Conservation (phyloP, 306 rosid genomes). For the Echinosophora koreensis region DNA sequence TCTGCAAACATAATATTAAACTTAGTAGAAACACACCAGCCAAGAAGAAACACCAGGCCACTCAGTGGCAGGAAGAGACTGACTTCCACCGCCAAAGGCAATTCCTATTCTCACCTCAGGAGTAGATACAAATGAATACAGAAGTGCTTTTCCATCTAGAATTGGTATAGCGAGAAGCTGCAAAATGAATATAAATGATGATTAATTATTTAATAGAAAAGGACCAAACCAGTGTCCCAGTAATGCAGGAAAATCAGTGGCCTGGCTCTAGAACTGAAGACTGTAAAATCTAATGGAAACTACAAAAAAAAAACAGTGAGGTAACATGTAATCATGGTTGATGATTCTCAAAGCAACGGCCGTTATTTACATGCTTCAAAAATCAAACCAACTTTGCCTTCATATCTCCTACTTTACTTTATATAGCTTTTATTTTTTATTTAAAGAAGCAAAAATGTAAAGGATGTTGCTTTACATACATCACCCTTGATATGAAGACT, state of each 20-base stretch:
- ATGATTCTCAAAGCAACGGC: slow-evolving; percentile 8
- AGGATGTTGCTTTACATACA: slow-evolving; percentile 64
- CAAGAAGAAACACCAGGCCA: slow-evolving; percentile 94
- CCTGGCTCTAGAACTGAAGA: slow-evolving; percentile 4
- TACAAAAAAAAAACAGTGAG: background rate
- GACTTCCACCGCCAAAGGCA: slow-evolving; percentile 98
- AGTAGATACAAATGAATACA: slow-evolving; percentile 80
- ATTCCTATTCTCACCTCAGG: slow-evolving; percentile 95
- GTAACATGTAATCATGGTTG: slow-evolving; percentile 6
- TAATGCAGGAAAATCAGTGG: slow-evolving; percentile 11
- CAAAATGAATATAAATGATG: slow-evolving; percentile 45
- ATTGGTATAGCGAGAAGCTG: slow-evolving; percentile 87
- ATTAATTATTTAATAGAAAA: slow-evolving; percentile 33
- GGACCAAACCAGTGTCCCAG: slow-evolving; percentile 23
- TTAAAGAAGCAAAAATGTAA: slow-evolving; percentile 33
- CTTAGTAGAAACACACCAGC: slow-evolving; percentile 67
- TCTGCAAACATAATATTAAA: slow-evolving; percentile 17
- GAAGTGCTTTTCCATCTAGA: slow-evolving; percentile 80
- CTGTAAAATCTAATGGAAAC: slow-evolving; percentile 10
- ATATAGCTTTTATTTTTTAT: slow-evolving; percentile 5
- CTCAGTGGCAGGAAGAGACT: slow-evolving; percentile 93
- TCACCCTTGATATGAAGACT: slow-evolving; percentile 96
- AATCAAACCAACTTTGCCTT: slow-evolving; percentile 34
- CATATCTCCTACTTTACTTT: slow-evolving; percentile 14
- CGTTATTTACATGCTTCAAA: slow-evolving; percentile 26